A percentile compares a stretch with the other conserved stretches of the same genome.
These are phyloP conservation scores for Solanum sejunctum DNA, from an alignment of 257 asterid species.

Conservation along the genomic window DNA sequence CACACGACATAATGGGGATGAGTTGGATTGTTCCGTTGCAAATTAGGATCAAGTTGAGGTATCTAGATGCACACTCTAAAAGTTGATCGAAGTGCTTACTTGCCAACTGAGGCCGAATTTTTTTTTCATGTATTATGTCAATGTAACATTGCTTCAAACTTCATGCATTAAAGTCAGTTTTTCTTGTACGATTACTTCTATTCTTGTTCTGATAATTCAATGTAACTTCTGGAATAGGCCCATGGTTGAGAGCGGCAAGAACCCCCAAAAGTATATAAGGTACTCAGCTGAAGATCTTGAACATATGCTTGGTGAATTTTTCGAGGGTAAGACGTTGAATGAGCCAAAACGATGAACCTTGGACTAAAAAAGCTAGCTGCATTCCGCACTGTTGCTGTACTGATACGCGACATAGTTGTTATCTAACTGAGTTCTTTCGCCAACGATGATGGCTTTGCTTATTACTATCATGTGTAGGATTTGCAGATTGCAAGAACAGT, in stretches of 20 bases:
- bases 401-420: not conserved
- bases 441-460: not conserved
- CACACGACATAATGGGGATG: not conserved
- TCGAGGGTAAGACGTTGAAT: slow-evolving; percentile 87
- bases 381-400: not conserved
- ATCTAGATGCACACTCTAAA: not conserved
- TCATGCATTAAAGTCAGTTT: not conserved
- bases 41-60: not conserved
- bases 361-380: not conserved
- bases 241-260: slow-evolving; percentile 85
- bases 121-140: not conserved
- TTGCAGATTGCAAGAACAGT: not conserved
- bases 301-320: slow-evolving; percentile 93
- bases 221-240: slow-evolving; percentile 29
- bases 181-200: not conserved
- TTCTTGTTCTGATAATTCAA: not conserved
- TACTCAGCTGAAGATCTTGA: slow-evolving; percentile 97
- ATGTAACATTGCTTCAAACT: not conserved
- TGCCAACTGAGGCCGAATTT: not conserved
- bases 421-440: not conserved
- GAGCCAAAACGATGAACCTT: slow-evolving; percentile 64
- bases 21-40: not conserved
- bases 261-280: slow-evolving; percentile 90
- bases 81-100: not conserved
- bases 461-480: not conserved